Evolutionary conservation across 805 yeast species (phyloP).

Genomic region (Ascoidea rubescens): DNA sequence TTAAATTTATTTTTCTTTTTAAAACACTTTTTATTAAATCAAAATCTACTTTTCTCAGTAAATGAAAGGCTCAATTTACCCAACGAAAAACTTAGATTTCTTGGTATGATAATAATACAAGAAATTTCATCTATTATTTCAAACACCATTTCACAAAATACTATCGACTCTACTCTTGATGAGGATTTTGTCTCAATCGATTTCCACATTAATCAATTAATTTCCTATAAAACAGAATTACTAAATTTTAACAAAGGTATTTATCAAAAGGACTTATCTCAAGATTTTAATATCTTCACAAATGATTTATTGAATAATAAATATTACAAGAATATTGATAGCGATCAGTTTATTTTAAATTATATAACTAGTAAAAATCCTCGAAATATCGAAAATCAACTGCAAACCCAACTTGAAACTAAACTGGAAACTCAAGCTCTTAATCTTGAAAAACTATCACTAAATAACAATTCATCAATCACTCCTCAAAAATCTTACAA

Average conservation of each 20-base stretch:
- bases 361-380: too few relatives aligned
- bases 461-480: neutral
- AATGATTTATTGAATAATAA: too few relatives aligned
- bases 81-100: conserved; percentile 2
- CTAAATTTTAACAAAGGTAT: too few relatives aligned
- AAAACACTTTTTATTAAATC: neutral
- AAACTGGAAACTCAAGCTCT: neutral
- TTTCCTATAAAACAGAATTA: too few relatives aligned
- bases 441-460: neutral
- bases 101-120: conserved; percentile 8
- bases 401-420: neutral
- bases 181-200: too few relatives aligned
- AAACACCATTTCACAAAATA: neutral
- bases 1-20: too few relatives aligned
- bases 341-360: too few relatives aligned
- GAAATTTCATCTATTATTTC: conserved; percentile 1
- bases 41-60: neutral
- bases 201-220: too few relatives aligned
- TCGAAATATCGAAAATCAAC: too few relatives aligned
- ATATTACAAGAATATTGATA: too few relatives aligned
- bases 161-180: too few relatives aligned
- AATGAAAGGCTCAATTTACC: conserved; percentile 1
- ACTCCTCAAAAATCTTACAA: neutral
- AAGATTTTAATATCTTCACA: too few relatives aligned
- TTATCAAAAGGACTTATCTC: neutral